A percentile compares a stretch with the other conserved stretches of the same genome.
These are phyloP conservation scores for Cubamyces sp. DNA, from an alignment of 768 basidiomycete genomes.

Conservation along the genomic window DNA sequence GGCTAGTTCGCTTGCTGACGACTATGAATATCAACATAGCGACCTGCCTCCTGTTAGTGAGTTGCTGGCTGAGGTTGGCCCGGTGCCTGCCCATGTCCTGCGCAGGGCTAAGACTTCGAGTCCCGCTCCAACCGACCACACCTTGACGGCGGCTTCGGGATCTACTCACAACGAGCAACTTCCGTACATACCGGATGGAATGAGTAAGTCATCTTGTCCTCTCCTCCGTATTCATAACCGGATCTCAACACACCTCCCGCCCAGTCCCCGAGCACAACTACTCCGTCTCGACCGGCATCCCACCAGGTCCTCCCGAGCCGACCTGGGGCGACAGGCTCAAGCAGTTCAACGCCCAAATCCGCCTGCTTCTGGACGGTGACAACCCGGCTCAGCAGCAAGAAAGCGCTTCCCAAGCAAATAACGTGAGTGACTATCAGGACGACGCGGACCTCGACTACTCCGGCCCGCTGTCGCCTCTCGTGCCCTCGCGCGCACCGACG, in stretches of 20 bases:
- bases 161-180: no score
- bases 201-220: no score
- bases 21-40: not conserved
- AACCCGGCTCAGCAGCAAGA: not conserved
- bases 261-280: not conserved
- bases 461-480: not conserved
- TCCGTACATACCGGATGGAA: no score
- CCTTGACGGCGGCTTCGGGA: no score
- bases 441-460: not conserved
- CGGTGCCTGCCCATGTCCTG: no score
- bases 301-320: not conserved
- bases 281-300: conserved; percentile 3
- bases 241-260: not conserved
- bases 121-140: no score
- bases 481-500: not conserved
- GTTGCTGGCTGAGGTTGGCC: no score
- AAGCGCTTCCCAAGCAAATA: not conserved
- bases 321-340: not conserved
- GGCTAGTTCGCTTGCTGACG: no score
- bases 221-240: no score
- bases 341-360: not conserved
- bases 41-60: not conserved
- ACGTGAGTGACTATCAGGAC: not conserved
- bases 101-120: no score
- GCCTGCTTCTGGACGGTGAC: not conserved